Evolutionary conservation across 306 rosid genomes (phyloP).

Genomic region (Coriaria nepalensis): DNA sequence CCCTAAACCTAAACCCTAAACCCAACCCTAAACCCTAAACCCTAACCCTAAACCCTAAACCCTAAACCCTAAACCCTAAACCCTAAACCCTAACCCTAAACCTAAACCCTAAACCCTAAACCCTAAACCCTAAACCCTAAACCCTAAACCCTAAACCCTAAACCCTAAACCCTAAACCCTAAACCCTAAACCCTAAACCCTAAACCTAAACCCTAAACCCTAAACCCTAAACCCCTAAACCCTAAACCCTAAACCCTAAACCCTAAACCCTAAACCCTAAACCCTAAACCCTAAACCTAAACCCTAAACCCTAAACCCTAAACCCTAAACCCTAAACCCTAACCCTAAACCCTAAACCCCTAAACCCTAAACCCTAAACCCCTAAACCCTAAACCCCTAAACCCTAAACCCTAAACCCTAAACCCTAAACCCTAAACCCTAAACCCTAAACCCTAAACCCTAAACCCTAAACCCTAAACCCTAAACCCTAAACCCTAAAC

Average conservation of each 20-base stretch:
- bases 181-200: constrained; percentile 6
- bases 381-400: background rate
- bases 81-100: too few relatives aligned
- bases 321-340: constrained; percentile 2
- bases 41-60: too few relatives aligned
- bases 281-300: constrained; percentile 1
- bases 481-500: constrained; percentile 3
- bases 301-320: constrained; percentile 2
- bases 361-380: constrained; percentile 2
- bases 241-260: constrained; percentile 1
- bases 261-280: constrained; percentile 2
- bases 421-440: background rate
- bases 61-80: too few relatives aligned
- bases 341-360: constrained; percentile 8
- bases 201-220: constrained; percentile 3
- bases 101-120: too few relatives aligned
- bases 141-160: constrained; percentile 6
- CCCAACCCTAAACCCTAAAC: background rate
- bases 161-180: background rate
- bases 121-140: too few relatives aligned
- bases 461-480: constrained; percentile 7
- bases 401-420: background rate
- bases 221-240: background rate
- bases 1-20: constrained; percentile 1
- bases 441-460: too few relatives aligned